Evolutionary conservation across 257 asterid species (phyloP), one percentile per base, ranked within the genome.

Genomic region (Jacaranda mimosifolia): DNA sequence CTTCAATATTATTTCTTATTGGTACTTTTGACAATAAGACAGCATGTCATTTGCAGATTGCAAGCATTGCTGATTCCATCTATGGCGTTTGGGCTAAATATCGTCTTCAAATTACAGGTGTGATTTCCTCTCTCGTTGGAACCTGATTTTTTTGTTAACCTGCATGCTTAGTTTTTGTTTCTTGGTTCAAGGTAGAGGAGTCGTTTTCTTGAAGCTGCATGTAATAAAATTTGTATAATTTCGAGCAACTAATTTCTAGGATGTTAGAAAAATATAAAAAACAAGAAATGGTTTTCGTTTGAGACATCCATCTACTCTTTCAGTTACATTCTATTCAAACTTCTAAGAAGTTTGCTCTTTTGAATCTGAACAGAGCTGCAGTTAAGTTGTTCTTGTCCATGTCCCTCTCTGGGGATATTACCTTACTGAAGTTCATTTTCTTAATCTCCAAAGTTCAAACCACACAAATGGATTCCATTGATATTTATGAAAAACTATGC

Each of bases 1-100:
- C 46, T 57, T 65, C 32, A 26, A 26, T 8, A 55, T 12, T 32
- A 7, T 36, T 26, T 21, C 21, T 67, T 58, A 19, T 46, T 15
- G 40, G 3, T 35, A 48, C 1, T 65, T 15, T 55, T 79, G 38
- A 74, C 63, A 2, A 73, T 13, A n/a, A 12, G 35, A 17, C 39
- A 72, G 7, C 49, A 18, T 58, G n/a, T 40, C 56, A 13, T 76
- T 63, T 55, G 67, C 91, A 94, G 98, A 68, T 94, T 78, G 93
- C 96, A 3, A 92, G 90, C 49, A 74, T 92, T 70, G 97, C 97
- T 35, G 88, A 86, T 66, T 88, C 94, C 11, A 69, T 88, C 35
- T 94, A 94, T 81, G 96, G 90, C 18, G 66, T 94, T 72, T 94
- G 98, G 98, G 98, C 97, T 65, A 91, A 91, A 83, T 90, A 91